Percentiles rank a stretch among this genome's conserved stretches.
These are phyloP conservation scores for Monoraphidium neglectum DNA, from an alignment of 139 green algal genomes.

Conservation along the genomic window DNA sequence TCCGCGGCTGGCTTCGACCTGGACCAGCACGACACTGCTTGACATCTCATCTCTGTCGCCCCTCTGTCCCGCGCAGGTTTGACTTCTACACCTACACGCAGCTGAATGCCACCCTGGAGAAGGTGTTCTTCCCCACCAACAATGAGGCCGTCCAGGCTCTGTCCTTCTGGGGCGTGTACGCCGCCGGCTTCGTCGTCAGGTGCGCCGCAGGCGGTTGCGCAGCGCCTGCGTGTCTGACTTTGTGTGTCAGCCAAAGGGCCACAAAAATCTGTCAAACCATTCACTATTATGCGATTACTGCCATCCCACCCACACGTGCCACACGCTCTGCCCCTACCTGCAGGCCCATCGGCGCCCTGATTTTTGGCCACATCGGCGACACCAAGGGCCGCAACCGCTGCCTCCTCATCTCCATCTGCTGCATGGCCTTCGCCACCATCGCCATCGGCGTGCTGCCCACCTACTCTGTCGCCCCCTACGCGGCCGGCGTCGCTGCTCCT, in stretches of 20 bases:
- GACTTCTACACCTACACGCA: too few relatives aligned
- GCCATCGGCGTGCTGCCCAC: conserved; percentile 21
- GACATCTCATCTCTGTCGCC: too few relatives aligned
- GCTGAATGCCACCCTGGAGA: background rate
- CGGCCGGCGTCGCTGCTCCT: conserved; percentile 18
- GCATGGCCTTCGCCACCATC: conserved; percentile 27
- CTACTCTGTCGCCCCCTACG: background rate
- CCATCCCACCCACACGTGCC: background rate
- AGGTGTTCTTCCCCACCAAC: conserved; percentile 19
- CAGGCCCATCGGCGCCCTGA: conserved; percentile 24
- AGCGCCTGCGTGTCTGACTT: background rate
- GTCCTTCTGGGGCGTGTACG: conserved; percentile 30
- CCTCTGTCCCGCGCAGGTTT: too few relatives aligned
- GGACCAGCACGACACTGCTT: too few relatives aligned
- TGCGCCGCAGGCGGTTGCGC: background rate
- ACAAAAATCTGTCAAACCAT: background rate
- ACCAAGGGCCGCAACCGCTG: conserved; percentile 19
- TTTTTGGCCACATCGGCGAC: conserved; percentile 44
- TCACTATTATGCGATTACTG: background rate
- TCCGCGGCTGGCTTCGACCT: too few relatives aligned
- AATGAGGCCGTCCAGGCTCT: conserved; percentile 17
- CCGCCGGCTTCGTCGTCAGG: background rate
- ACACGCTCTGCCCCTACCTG: too few relatives aligned
- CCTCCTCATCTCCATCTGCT: conserved; percentile 27
- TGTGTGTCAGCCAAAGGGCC: background rate